A percentile compares a stretch with the other conserved stretches of the same genome.
Evolutionary conservation across 345 rosid genomes (phyloP).

Genomic region (Firmiana major): DNA sequence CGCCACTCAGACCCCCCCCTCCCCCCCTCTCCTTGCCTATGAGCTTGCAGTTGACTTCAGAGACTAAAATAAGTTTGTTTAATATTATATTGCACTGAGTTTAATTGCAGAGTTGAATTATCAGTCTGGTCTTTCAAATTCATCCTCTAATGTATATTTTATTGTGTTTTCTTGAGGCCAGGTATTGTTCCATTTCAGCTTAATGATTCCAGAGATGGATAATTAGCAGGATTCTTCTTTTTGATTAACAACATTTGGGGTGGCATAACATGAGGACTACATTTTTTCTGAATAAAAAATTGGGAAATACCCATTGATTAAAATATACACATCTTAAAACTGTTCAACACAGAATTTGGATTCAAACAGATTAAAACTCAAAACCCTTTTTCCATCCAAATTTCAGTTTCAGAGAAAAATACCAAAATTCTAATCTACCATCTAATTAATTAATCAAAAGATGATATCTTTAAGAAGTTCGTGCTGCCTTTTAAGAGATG

Average conservation of each 20-base stretch:
- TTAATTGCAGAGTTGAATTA: slow-evolving; percentile 6
- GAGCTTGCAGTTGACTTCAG: slow-evolving; percentile 22
- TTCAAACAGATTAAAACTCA: too few relatives aligned
- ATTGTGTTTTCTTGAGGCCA: not conserved
- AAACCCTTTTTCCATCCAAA: too few relatives aligned
- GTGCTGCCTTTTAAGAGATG: too few relatives aligned
- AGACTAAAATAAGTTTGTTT: not conserved
- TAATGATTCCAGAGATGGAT: not conserved
- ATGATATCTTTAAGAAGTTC: too few relatives aligned
- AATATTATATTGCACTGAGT: not conserved
- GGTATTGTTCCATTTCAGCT: not conserved
- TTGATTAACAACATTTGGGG: not conserved
- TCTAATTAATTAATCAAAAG: too few relatives aligned
- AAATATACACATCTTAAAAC: not conserved
- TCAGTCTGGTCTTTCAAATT: not conserved
- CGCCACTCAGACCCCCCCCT: not conserved
- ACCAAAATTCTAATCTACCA: too few relatives aligned
- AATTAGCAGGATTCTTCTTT: not conserved
- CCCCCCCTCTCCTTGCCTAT: not conserved
- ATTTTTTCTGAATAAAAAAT: not conserved
- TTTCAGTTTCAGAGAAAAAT: too few relatives aligned
- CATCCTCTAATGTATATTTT: not conserved
- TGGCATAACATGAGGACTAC: not conserved
- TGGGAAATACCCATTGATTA: not conserved
- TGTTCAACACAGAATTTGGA: not conserved